Evolutionary conservation across 257 asterid species (phyloP).

Genomic region (Cynanchum wilfordii): DNA sequence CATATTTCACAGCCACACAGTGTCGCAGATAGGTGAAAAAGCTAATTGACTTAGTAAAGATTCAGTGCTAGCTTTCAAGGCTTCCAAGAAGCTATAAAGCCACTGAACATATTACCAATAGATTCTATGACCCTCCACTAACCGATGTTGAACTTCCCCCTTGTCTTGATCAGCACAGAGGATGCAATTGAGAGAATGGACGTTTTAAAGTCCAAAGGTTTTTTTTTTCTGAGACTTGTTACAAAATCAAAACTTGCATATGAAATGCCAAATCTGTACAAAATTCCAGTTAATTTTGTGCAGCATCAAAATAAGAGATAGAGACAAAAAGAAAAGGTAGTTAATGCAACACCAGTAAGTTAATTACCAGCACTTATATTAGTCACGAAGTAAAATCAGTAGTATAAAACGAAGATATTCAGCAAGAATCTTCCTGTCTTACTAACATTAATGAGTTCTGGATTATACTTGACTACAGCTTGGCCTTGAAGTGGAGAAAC

Average conservation of each 20-base stretch:
- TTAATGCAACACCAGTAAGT: not conserved
- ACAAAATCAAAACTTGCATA: not conserved
- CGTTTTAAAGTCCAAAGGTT: not conserved
- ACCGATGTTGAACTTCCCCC: not conserved
- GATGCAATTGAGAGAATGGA: not conserved
- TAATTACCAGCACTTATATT: not conserved
- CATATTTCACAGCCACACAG: not conserved
- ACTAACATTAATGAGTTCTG: conserved; percentile 64
- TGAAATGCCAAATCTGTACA: conserved; percentile 3
- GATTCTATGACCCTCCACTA: not conserved
- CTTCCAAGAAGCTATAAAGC: not conserved
- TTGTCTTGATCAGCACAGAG: not conserved
- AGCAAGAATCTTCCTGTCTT: conserved; percentile 17
- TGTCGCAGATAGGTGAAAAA: no score
- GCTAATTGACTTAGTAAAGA: not conserved
- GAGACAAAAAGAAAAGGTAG: not conserved
- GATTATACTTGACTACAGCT: conserved; percentile 80
- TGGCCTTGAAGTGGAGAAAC: conserved; percentile 94
- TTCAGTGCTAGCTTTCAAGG: not conserved
- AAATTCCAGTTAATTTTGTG: conserved; percentile 1
- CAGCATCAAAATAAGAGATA: not conserved
- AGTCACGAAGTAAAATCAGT: conserved; percentile 3
- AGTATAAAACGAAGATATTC: conserved; percentile 8
- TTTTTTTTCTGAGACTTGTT: not conserved
- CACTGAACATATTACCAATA: not conserved